phyloP scores from a whole-genome alignment of 345 rosid species.

The Syzygium aqueum region DNA sequence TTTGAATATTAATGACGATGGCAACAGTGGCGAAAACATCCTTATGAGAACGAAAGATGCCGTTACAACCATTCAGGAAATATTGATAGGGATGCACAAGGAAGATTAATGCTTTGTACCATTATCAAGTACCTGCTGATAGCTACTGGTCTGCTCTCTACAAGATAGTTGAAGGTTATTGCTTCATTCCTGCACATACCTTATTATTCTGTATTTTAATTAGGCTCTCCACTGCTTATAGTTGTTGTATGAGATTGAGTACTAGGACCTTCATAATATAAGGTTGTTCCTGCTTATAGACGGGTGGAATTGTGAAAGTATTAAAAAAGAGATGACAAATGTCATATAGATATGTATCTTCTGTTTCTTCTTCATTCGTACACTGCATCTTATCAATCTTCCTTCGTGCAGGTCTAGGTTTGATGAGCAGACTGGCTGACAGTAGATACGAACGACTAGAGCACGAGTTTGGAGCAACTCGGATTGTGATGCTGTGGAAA shows the following conservation, averaged over 20 bases:
- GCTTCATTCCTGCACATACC: background rate
- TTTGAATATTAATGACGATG: conserved; percentile 43
- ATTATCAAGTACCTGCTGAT: conserved; percentile 41
- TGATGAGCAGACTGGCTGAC: conserved; percentile 57
- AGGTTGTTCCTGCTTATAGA: background rate
- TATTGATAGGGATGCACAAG: conserved; percentile 73
- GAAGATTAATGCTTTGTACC: conserved; percentile 40
- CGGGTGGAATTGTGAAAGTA: background rate
- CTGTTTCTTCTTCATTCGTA: background rate
- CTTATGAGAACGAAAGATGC: conserved; percentile 73
- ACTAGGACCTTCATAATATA: background rate
- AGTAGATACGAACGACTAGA: conserved; percentile 39
- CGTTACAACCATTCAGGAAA: conserved; percentile 54
- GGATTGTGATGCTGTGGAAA: conserved; percentile 44
- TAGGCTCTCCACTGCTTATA: background rate
- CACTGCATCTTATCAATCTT: background rate
- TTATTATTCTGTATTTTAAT: conserved; percentile 1
- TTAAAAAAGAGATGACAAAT: background rate
- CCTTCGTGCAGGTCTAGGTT: conserved; percentile 47
- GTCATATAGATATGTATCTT: background rate
- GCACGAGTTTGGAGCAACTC: conserved; percentile 28
- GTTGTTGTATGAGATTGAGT: background rate
- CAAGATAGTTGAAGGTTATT: conserved; percentile 76
- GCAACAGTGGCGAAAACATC: conserved; percentile 39
- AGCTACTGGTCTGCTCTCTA: conserved; percentile 89